Conservation (phyloP, 2,329 filamentous ascomycete species). For the Ophiostoma ips region DNA sequence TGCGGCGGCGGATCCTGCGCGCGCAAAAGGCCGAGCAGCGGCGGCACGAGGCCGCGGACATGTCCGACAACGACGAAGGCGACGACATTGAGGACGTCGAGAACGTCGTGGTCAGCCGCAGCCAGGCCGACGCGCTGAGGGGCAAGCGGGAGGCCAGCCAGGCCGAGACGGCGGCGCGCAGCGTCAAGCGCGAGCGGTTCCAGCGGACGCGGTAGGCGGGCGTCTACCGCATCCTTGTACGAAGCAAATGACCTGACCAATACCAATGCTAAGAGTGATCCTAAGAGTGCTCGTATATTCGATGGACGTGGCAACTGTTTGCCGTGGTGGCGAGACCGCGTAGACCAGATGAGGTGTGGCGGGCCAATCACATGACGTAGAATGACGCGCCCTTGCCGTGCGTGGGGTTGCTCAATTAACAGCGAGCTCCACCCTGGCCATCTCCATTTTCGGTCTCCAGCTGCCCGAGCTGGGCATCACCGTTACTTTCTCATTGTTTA, state of each 20-base stretch:
- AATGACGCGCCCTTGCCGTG: background rate
- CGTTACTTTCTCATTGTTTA: background rate
- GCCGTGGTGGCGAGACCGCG: too few species aligned
- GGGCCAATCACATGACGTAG: background rate
- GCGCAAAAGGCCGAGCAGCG: constrained; percentile 29
- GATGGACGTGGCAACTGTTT: too few species aligned
- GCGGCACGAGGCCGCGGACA: constrained; percentile 26
- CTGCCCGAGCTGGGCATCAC: constrained; percentile 2
- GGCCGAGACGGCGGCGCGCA: constrained; percentile 12
- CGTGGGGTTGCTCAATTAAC: background rate
- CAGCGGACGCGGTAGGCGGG: constrained; percentile 3
- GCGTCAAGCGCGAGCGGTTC: constrained; percentile 17
- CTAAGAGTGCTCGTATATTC: too few species aligned
- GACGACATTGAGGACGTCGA: constrained; percentile 4
- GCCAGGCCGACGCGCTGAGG: background rate
- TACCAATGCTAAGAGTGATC: too few species aligned
- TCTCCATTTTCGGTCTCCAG: constrained; percentile 2
- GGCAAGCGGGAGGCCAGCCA: constrained; percentile 12
- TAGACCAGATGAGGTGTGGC: background rate
- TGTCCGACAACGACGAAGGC: constrained; percentile 21
- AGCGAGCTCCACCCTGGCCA: constrained; percentile 5
- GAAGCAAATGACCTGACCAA: too few species aligned
- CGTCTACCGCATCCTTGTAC: background rate
- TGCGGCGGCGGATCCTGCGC: constrained; percentile 45
- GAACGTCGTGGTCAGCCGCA: background rate